phyloP scores from a whole-genome alignment of 2,329 filamentous ascomycete species.

The Bipolaris gigantea region DNA sequence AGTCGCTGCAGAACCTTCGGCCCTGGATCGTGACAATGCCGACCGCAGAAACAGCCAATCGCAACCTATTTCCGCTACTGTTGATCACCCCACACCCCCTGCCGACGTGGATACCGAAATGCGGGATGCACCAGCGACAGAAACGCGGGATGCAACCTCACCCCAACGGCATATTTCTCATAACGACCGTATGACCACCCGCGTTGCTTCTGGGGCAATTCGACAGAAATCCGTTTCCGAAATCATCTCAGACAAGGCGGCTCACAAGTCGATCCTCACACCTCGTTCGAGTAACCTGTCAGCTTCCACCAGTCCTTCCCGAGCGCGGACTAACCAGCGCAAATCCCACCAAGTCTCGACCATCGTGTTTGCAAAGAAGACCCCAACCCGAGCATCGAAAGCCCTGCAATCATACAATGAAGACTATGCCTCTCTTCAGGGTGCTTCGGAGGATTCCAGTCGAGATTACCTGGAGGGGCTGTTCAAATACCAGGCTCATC shows the following conservation, averaged over 20 bases:
- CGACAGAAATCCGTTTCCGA: slow-evolving; percentile 73
- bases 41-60: slow-evolving; percentile 15
- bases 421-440: slow-evolving; percentile 50
- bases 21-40: slow-evolving; percentile 25
- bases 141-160: slow-evolving; percentile 9
- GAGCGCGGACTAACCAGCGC: slow-evolving; percentile 24
- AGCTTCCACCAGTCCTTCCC: slow-evolving; percentile 28
- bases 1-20: slow-evolving; percentile 37
- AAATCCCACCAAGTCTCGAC: slow-evolving; percentile 69
- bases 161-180: slow-evolving; percentile 30
- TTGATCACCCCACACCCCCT: slow-evolving; percentile 42
- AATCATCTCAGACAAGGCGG: slow-evolving; percentile 64
- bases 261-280: slow-evolving; percentile 49
- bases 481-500: slow-evolving; percentile 60
- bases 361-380: slow-evolving; percentile 75
- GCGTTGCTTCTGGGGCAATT: slow-evolving; percentile 70
- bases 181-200: slow-evolving; percentile 64
- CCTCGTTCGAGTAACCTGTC: slow-evolving; percentile 37
- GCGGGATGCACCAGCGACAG: slow-evolving; percentile 28
- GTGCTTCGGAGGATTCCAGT: slow-evolving; percentile 51
- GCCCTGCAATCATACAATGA: slow-evolving; percentile 40
- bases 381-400: slow-evolving; percentile 30
- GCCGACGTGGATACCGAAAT: slow-evolving; percentile 42
- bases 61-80: slow-evolving; percentile 15
- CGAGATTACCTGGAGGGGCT: slow-evolving; percentile 65